phyloP scores from a whole-genome alignment of 371 early-diverging fungal genomes.

The Lichtheimia corymbifera region DNA sequence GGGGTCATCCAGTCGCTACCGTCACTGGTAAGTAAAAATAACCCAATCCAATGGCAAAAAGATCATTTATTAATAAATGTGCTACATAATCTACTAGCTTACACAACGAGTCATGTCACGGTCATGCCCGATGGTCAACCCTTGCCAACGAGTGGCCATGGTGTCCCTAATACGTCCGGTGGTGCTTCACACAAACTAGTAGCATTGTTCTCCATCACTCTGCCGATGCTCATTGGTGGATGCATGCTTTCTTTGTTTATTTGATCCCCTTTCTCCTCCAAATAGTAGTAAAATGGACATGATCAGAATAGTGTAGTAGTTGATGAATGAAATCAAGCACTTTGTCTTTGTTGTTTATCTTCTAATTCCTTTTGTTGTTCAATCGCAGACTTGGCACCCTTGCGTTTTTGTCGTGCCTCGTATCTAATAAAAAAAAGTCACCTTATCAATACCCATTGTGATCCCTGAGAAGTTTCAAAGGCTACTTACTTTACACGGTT shows the following conservation, averaged over 20 bases:
- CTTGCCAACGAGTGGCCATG: neutral
- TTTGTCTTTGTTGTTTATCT: slow-evolving; percentile 5
- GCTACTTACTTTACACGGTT: slow-evolving; percentile 71
- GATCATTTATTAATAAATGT: neutral
- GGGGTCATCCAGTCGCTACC: neutral
- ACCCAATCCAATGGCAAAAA: neutral
- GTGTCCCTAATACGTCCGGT: no score
- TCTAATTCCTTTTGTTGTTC: slow-evolving; percentile 66
- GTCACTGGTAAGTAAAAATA: slow-evolving; percentile 11
- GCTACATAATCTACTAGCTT: neutral
- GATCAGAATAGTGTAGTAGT: no score
- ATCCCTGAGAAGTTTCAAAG: neutral
- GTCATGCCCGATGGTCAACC: slow-evolving; percentile 3
- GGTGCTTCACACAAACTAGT: no score
- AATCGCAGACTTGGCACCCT: slow-evolving; percentile 65
- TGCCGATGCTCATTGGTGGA: no score
- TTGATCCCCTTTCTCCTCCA: no score
- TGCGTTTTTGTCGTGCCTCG: slow-evolving; percentile 75
- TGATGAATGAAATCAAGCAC: no score
- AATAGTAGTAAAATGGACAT: no score
- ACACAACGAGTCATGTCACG: slow-evolving; percentile 7
- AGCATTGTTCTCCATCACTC: no score
- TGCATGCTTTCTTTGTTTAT: no score
- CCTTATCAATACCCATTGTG: neutral
- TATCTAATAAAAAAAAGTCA: slow-evolving; percentile 27